Percentiles rank a stretch among this genome's conserved stretches.
These are phyloP conservation scores for Lasiodiplodia theobromae DNA, from an alignment of 2,329 filamentous ascomycete genomes.

Conservation along the genomic window DNA sequence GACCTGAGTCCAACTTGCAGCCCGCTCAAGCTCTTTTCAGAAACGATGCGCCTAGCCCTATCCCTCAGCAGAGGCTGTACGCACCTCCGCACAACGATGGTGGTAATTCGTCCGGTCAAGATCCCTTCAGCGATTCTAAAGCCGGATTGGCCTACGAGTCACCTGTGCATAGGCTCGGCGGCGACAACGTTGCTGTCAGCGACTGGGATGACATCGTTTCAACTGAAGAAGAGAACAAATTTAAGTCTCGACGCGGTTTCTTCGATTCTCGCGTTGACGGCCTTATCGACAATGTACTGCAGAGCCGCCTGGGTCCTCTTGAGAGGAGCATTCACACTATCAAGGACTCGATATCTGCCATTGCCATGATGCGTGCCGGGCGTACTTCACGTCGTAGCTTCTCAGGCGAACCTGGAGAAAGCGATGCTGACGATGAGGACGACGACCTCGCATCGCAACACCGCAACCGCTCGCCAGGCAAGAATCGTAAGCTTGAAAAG, in stretches of 20 bases:
- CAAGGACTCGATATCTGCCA: conserved; percentile 67
- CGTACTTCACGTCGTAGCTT: conserved; percentile 69
- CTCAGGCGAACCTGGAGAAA: conserved; percentile 76
- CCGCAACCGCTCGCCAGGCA: conserved; percentile 77
- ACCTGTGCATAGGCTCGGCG: conserved; percentile 69
- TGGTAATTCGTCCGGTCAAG: conserved; percentile 48
- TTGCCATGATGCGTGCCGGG: conserved; percentile 57
- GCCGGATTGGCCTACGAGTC: conserved; percentile 61
- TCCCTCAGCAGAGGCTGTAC: conserved; percentile 63
- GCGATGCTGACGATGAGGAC: conserved; percentile 94
- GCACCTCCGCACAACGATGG: conserved; percentile 24
- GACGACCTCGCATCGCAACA: conserved; percentile 68
- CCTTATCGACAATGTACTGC: conserved; percentile 78
- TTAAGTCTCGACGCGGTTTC: conserved; percentile 82
- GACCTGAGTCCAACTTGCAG: conserved; percentile 42
- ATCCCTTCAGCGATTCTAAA: conserved; percentile 70
- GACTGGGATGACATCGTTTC: conserved; percentile 92
- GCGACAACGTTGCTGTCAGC: conserved; percentile 73
- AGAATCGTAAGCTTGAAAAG: conserved; percentile 82
- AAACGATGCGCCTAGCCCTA: conserved; percentile 77
- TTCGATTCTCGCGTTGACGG: conserved; percentile 92
- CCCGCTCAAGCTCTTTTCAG: conserved; percentile 58
- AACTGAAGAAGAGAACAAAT: conserved; percentile 81
- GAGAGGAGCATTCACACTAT: conserved; percentile 81
- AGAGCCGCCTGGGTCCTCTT: conserved; percentile 78